Evolutionary conservation across 306 rosid species (phyloP).

Genomic region (Sechiopsis laciniata): DNA sequence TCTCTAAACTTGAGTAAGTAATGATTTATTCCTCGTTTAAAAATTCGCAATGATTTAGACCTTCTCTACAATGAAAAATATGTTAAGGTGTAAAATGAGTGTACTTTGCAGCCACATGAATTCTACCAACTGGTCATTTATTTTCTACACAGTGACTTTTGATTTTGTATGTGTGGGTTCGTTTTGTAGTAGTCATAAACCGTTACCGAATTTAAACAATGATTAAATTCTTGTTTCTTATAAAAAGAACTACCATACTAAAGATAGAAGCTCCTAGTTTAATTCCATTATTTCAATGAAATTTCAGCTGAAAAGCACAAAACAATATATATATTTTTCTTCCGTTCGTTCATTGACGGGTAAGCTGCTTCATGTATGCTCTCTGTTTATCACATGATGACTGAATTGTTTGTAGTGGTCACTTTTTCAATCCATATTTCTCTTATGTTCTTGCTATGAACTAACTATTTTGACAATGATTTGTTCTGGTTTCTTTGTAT

Average conservation of each 20-base stretch:
- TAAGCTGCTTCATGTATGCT: neutral
- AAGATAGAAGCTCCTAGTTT: neutral
- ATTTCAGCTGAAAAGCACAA: neutral
- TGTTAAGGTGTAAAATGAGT: neutral
- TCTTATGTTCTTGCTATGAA: neutral
- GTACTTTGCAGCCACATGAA: neutral
- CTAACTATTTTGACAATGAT: neutral
- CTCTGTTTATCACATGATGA: neutral
- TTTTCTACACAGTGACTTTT: neutral
- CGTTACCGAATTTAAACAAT: neutral
- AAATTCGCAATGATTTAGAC: too few species aligned
- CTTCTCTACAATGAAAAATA: neutral
- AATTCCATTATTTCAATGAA: neutral
- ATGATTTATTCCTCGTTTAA: neutral
- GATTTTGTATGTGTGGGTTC: neutral
- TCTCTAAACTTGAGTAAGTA: neutral
- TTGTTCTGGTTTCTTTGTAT: constrained; percentile 16
- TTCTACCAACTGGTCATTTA: neutral
- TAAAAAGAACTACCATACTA: neutral
- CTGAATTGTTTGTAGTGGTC: neutral
- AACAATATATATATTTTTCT: neutral
- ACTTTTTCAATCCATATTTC: neutral
- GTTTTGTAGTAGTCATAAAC: neutral
- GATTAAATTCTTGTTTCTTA: neutral
- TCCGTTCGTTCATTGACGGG: neutral